Evolutionary conservation across 1,284 basidiomycete genomes (phyloP).

Genomic region (Leucoagaricus sp.): DNA sequence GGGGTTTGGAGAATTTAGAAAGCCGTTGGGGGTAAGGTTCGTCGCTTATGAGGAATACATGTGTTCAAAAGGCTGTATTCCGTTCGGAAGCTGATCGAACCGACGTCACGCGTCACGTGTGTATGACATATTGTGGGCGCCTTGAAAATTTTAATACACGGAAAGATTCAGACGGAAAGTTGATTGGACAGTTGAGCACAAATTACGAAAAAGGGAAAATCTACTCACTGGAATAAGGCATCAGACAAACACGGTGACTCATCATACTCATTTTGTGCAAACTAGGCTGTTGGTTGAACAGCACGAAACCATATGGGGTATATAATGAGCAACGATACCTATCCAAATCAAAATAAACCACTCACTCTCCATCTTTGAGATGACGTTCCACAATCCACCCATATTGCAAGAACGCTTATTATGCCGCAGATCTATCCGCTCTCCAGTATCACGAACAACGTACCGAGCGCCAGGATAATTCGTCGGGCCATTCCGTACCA

Average conservation of each 20-base stretch:
- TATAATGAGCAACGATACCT: not conserved
- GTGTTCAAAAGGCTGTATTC: no score
- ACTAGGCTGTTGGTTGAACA: conserved; percentile 98
- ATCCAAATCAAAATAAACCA: conserved; percentile 27
- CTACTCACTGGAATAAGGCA: conserved; percentile 95
- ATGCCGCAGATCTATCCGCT: conserved; percentile 96
- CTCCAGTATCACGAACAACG: conserved; percentile 96
- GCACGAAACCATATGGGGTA: conserved; percentile 66
- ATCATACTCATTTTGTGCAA: conserved; percentile 99
- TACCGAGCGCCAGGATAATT: conserved; percentile 98
- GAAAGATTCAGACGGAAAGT: conserved; percentile 97
- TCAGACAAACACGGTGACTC: conserved; percentile 96
- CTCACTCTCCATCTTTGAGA: conserved; percentile 95
- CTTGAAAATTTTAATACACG: no score
- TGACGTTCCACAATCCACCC: conserved; percentile 99
- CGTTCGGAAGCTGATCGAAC: no score
- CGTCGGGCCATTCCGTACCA: conserved; percentile 95
- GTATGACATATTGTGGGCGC: no score
- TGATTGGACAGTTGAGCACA: conserved; percentile 38
- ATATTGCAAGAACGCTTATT: conserved; percentile 97
- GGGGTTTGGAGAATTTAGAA: not conserved
- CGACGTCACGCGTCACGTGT: not conserved
- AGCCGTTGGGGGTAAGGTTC: not conserved
- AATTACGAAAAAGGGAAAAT: conserved; percentile 9
- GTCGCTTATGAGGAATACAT: no score